These are phyloP conservation scores for Bidens hawaiensis DNA, from an alignment of 140 eudicot genomes.

Conservation along the genomic window DNA sequence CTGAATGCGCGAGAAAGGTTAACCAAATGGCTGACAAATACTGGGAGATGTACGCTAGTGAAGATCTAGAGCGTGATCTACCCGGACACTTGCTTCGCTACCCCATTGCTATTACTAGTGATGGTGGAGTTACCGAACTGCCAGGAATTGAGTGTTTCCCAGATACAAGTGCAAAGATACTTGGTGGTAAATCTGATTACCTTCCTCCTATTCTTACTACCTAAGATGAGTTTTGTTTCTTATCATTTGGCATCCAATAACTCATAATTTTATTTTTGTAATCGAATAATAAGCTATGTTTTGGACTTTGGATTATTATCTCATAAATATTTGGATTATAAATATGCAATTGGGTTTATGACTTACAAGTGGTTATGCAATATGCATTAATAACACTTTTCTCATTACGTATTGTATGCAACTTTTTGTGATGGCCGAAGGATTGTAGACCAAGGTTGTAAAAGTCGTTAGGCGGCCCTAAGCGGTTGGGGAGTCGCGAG, in stretches of 20 bases:
- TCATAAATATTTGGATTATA: no score
- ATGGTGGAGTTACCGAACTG: conserved; percentile 51
- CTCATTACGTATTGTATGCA: neutral
- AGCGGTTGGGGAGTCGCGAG: no score
- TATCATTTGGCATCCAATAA: conserved; percentile 10
- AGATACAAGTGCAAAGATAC: conserved; percentile 64
- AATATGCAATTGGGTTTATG: neutral
- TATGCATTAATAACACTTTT: neutral
- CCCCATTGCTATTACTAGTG: conserved; percentile 57
- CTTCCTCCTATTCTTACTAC: conserved; percentile 79
- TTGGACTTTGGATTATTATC: neutral
- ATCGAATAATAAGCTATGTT: conserved; percentile 20
- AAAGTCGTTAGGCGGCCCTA: no score
- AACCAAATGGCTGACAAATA: conserved; percentile 67
- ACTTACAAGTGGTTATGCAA: conserved; percentile 1
- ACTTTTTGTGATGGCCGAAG: neutral
- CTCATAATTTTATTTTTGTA: neutral
- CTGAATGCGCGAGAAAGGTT: conserved; percentile 56
- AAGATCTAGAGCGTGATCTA: conserved; percentile 52
- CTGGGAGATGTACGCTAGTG: conserved; percentile 76
- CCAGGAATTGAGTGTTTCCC: conserved; percentile 65
- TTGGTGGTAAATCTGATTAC: conserved; percentile 58
- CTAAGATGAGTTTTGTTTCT: conserved; percentile 13
- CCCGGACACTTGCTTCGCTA: conserved; percentile 83
- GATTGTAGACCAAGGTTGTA: no score